phyloP scores from a whole-genome alignment of 306 rosid species.

The Hylodesmum podocarpum region DNA sequence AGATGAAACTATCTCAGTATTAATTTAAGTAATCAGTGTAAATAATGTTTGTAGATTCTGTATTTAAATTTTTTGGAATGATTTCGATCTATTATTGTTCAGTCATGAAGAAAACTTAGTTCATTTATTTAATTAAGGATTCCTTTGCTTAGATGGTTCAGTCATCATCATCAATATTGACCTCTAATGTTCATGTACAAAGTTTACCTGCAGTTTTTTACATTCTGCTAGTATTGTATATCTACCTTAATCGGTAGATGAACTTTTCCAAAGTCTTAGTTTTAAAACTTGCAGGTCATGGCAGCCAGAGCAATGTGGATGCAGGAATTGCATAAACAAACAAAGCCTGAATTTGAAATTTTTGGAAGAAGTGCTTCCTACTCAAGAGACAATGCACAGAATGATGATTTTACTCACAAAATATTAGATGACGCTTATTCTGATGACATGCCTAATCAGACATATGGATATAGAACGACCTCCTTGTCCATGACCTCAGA shows the following conservation, averaged over 20 bases:
- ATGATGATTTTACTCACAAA: constrained; percentile 45
- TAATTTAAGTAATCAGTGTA: too few species aligned
- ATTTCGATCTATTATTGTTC: constrained; percentile 1
- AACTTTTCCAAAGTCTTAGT: constrained; percentile 16
- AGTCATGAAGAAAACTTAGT: neutral
- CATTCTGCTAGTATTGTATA: neutral
- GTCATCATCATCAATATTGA: constrained; percentile 8
- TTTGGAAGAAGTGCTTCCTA: constrained; percentile 48
- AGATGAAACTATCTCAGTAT: neutral
- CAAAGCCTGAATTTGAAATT: constrained; percentile 51
- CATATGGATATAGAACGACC: constrained; percentile 41
- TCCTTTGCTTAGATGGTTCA: neutral
- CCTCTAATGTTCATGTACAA: neutral
- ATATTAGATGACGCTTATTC: constrained; percentile 46
- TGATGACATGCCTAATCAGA: constrained; percentile 40
- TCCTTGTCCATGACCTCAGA: constrained; percentile 40
- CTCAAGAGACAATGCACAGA: constrained; percentile 42
- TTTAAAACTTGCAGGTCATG: constrained; percentile 59
- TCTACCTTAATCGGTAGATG: constrained; percentile 7
- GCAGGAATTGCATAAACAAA: constrained; percentile 85
- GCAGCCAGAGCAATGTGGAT: constrained; percentile 91
- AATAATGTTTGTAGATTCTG: too few species aligned
- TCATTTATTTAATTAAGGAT: neutral
- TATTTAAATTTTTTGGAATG: neutral
- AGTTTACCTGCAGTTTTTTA: neutral